Evolutionary conservation across 2,329 filamentous ascomycete genomes (phyloP).

Genomic region (Teratosphaeria pseudoeucalypti): DNA sequence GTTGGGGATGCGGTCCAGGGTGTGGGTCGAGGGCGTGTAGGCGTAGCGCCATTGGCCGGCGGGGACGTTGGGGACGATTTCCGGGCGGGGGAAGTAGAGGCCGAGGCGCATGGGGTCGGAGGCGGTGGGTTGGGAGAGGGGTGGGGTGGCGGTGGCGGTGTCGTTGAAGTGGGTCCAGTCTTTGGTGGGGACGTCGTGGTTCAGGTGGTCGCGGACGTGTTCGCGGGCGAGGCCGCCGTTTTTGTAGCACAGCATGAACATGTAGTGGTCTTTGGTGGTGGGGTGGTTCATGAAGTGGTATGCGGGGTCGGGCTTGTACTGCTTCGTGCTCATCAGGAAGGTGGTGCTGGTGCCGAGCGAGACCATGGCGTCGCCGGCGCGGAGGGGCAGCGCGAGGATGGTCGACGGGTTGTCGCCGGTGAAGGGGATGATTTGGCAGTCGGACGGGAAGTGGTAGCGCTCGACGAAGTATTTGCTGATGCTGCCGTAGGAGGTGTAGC

Average conservation of each 20-base stretch:
- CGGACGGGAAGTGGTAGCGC: conserved; percentile 64
- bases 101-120: conserved; percentile 62
- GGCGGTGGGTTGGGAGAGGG: conserved; percentile 51
- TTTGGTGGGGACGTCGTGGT: conserved; percentile 28
- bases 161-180: conserved; percentile 76
- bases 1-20: conserved; percentile 28
- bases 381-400: conserved; percentile 79
- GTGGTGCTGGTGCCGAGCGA: conserved; percentile 92
- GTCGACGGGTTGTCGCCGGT: conserved; percentile 96
- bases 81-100: conserved; percentile 88
- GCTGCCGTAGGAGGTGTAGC: conserved; percentile 64
- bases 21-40: conserved; percentile 38
- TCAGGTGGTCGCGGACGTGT: conserved; percentile 61
- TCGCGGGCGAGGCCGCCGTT: conserved; percentile 92
- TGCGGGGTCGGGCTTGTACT: conserved; percentile 76
- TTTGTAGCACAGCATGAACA: conserved; percentile 99
- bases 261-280: conserved; percentile 79
- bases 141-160: conserved; percentile 55
- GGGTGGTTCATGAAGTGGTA: conserved; percentile 99
- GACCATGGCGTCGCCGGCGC: conserved; percentile 84
- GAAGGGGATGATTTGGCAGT: conserved; percentile 72
- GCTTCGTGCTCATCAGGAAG: conserved; percentile 93
- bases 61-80: conserved; percentile 86
- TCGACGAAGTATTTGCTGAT: conserved; percentile 70
- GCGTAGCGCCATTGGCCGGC: conserved; percentile 81